Evolutionary conservation across 2,329 filamentous ascomycete species (phyloP), one percentile per base, ranked within the genome.

Genomic region (Ophiostoma triangulosporum): DNA sequence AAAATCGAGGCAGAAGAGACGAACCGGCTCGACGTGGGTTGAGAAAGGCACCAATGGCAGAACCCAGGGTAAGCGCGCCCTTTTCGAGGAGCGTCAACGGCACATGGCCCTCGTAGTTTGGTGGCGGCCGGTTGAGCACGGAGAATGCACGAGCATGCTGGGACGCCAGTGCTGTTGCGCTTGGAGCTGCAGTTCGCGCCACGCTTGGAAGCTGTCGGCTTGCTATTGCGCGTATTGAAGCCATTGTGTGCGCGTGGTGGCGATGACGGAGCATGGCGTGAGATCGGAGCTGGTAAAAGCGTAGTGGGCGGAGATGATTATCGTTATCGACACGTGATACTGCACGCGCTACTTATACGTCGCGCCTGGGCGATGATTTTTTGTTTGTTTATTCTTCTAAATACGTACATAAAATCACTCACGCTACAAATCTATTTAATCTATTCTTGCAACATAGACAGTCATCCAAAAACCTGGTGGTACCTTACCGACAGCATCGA

Each of bases 101-200:
- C 31, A 97, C 81, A 78, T 98, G 93, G 68, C 89, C 88, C 1
- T 86, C 82, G 71, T 97, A 97, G 63, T 87, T 93, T 54, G 89
- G 87, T 26, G 79, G 77, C 50, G 91, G 91, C 6, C 93, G 86
- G 67, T 86, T 86, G 62, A 95, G 79, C 58, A 88, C 80, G 43
- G 90, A 95, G 73, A 96, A 95, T 32, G 57, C 48, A 8, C 54
- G 55, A 9, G 40, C 36, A 22, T 50, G 48, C 17, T 5, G 15
- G 4, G 12, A 12, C 9, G 15, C 11, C 24, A 33, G 5, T 6
- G 24, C 11, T 15, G 6, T 48, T 2, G 24, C n/a, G 0, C 8
- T 14, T 3, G 31, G 15, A 15, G 12, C 8, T 1, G 45, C 40
- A n/a, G 46, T 31, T 43, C 50, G 40, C 17, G 48, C 31, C 40